Base-by-base conservation (phyloP, 345 rosid species). In the Bruguiera parviflora region DNA sequence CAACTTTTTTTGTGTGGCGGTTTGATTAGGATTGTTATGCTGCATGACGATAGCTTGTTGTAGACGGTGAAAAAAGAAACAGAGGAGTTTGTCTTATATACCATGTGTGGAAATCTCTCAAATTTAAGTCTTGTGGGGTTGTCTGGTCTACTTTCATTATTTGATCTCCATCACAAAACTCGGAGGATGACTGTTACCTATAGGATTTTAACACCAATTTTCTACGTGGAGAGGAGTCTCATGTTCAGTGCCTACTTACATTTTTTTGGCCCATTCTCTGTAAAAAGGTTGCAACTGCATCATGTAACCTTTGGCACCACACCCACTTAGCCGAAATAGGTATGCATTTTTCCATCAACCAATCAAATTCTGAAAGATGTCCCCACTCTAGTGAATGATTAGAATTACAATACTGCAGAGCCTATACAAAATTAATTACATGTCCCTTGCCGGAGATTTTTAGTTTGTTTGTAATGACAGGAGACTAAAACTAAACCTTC, bases 81-180 rank as follows among this genome's bases (percentile, higher is more conserved):
- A 10, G 25, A 6, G 21, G 33, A 24, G 22, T 25, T 43, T 25
- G 57, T 64, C 32, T 51, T 49, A 9, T 64, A 20, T 64, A 46
- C 43, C 19, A 8, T 47, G 32, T 52, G 49, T 66, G 33, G 70
- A 11, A 66, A 15, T 33, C 7, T 5, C 60, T 66, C 61, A 47
- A 28, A 9, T 0, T 15, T 5, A 18, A 19, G 27, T 64, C 67
- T 64, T 4, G 6, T 6, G 29, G 1, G 11, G 20, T 24, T n/a
- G 61, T 66, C 60, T 35, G 21, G 49, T 53, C 37, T 58, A 58
- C 58, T 43, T 68, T 43, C 27, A 21, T 56, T 24, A 56, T 27
- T 24, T 56, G 28, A 19, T 58, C 58, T 5, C 25, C 16, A 19
- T 55, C 20, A 58, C 53, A 47, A 11, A 25, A 64, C 16, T 56